Evolutionary conservation across 2,329 filamentous ascomycete genomes (phyloP), one percentile per base, ranked within the genome.

Genomic region (Paracoccidioides lutzii): DNA sequence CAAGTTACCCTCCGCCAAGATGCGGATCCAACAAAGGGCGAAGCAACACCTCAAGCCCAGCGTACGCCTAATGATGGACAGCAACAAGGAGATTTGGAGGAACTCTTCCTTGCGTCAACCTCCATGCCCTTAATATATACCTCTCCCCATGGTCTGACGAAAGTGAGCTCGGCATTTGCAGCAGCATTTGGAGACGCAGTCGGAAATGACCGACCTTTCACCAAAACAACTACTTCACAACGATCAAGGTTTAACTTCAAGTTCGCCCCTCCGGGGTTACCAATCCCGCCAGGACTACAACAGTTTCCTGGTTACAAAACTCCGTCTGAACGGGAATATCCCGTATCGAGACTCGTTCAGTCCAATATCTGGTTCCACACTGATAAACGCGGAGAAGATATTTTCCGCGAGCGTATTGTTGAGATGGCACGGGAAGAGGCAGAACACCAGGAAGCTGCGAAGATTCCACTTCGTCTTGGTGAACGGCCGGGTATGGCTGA

Each of bases 281-380:
- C 43, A 5, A 57, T 53, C 15, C 52, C 58, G 35, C 15, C 43
- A 42, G 28, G 40, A 30, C 2, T 56, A 22, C 15, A 46, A 10
- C 15, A 54, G 14, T 50, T 12, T 14, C n/a, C 32, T 35, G 10
- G 41, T 35, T 14, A 42, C 42, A 38, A 52, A 12, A 5, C 52
- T 45, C 30, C 49, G 28, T 40, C 41, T n/a, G 3, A 10, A 28
- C 15, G 33, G 41, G 32, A 8, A 9, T 22, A 32, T 40, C 33
- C 48, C 2, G 33, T 38, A 6, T 37, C 50, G 46, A 55, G 56
- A 45, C 42, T 58, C 3, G 54, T 42, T 40, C 50, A 58, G 33
- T 59, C 59, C 4, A 58, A 56, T 38, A 30, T 37, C 28, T 60
- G 57, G 55, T 59, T 58, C 46, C 48, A 53, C 22, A 40, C 52